Evolutionary conservation across 306 rosid species (phyloP), one percentile per base, ranked within the genome.

Genomic region (Malus domestica): DNA sequence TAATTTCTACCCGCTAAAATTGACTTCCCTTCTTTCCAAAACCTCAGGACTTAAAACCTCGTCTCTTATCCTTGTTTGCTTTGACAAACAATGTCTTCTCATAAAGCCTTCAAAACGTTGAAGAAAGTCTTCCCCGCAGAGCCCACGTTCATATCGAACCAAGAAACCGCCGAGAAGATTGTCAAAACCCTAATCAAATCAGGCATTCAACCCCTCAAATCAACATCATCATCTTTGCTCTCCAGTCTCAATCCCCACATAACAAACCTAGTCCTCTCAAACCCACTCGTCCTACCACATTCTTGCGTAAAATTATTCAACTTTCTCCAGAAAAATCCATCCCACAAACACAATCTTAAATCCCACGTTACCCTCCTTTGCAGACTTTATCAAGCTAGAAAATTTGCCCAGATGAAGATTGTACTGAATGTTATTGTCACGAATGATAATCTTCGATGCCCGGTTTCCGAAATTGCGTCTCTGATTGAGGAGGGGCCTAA

Each of bases 251-350:
- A 87, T 32, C 76, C 90, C 62, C 71, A 79, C 16, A 79, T 86
- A 30, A 84, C 88, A 5, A 78, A 86, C 76, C 85, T 67, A 73
- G 87, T 93, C 74, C 89, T 90, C 75, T 86, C 94, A 13, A 38
- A 91, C 85, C 88, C 96, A 12, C 30, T 19, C 44, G 72, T 87
- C 59, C 77, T 81, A 16, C 82, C 79, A 22, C 73, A 33, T 32
- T 78, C 80, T 6, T 82, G 88, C 75, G 71, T 90, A 52, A 9
- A 79, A 44, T 90, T 94, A 76, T 94, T 88, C 86, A 83, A 83
- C 62, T 85, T 81, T 72, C 89, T 94, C 52, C 72, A 49, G 45
- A 55, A 69, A 52, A 85, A 76, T 40, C 80, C 76, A 65, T 27
- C 84, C 11, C 83, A 46, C 23, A 90, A 68, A 42, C 93, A 85